Conservation (phyloP, 2,329 filamentous ascomycete genomes). For the Trichoderma simmonsii region DNA sequence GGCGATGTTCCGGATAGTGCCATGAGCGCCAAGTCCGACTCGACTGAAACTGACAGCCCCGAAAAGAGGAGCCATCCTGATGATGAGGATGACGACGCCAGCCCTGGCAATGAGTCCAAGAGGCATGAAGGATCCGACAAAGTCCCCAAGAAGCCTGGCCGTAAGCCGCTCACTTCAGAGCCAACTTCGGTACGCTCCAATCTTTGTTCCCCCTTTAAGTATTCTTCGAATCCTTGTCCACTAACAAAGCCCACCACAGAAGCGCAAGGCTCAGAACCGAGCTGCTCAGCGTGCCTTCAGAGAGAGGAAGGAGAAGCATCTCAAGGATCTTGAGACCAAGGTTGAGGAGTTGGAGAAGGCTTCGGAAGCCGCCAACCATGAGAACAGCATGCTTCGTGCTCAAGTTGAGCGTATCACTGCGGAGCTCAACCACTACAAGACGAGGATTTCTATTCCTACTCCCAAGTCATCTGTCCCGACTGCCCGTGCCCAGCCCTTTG, state of each 20-base stretch:
- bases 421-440: conserved; percentile 87
- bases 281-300: conserved; percentile 91
- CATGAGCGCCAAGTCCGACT: conserved; percentile 55
- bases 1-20: conserved; percentile 59
- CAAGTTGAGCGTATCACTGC: conserved; percentile 83
- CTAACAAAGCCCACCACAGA: conserved; percentile 48
- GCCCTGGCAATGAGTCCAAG: conserved; percentile 53
- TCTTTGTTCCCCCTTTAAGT: neutral
- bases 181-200: conserved; percentile 79
- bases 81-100: conserved; percentile 63
- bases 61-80: conserved; percentile 74
- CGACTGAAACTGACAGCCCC: conserved; percentile 50
- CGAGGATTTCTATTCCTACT: conserved; percentile 65
- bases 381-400: conserved; percentile 79
- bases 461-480: conserved; percentile 36
- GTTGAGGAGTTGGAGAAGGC: conserved; percentile 75
- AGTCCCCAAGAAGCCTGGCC: conserved; percentile 88
- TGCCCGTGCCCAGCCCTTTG: conserved; percentile 39
- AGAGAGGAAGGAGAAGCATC: conserved; percentile 88
- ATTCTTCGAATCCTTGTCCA: conserved; percentile 6
- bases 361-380: conserved; percentile 76
- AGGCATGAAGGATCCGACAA: conserved; percentile 81
- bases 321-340: conserved; percentile 80
- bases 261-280: conserved; percentile 93
- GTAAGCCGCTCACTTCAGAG: conserved; percentile 93